A percentile compares a stretch with the other conserved stretches of the same genome.
Evolutionary conservation across 371 early-diverging fungal species (phyloP).

Genomic region (Rhizopus microsporus): DNA sequence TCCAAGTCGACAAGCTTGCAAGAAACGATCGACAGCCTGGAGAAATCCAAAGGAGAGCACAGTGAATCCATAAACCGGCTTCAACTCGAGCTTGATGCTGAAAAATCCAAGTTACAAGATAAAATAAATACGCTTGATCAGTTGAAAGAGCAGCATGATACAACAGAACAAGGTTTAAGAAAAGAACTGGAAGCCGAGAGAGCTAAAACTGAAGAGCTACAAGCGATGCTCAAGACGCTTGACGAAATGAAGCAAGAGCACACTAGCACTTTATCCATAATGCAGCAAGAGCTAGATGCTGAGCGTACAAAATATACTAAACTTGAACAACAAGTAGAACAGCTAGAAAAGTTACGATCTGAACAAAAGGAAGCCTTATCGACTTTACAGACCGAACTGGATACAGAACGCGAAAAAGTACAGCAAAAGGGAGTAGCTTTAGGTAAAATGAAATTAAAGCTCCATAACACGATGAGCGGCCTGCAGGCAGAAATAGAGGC

Average conservation of each 20-base stretch:
- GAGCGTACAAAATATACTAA: conserved; percentile 14
- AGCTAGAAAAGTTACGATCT: conserved; percentile 37
- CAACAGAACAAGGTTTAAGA: not conserved
- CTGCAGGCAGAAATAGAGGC: not conserved
- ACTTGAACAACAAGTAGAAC: conserved; percentile 40
- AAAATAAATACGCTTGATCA: not conserved
- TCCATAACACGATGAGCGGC: not conserved
- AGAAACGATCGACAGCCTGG: conserved; percentile 6
- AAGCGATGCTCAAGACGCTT: not conserved
- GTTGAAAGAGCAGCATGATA: not conserved
- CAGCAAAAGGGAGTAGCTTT: not conserved
- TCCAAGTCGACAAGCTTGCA: not conserved
- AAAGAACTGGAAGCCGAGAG: conserved; percentile 5
- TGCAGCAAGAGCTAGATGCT: conserved; percentile 1
- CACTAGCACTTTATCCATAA: not conserved
- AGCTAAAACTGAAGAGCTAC: not conserved
- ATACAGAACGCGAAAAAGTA: conserved; percentile 1
- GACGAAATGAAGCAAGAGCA: conserved; percentile 8
- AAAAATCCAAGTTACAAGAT: not conserved
- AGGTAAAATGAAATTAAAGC: not conserved
- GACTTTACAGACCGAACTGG: not conserved
- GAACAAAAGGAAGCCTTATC: not conserved
- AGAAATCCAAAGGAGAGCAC: conserved; percentile 5
- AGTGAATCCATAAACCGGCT: not conserved
- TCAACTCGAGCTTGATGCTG: not conserved